Base-by-base conservation (phyloP, 352 stramenopile genomes). In the Globisporangium iwayamae region DNA sequence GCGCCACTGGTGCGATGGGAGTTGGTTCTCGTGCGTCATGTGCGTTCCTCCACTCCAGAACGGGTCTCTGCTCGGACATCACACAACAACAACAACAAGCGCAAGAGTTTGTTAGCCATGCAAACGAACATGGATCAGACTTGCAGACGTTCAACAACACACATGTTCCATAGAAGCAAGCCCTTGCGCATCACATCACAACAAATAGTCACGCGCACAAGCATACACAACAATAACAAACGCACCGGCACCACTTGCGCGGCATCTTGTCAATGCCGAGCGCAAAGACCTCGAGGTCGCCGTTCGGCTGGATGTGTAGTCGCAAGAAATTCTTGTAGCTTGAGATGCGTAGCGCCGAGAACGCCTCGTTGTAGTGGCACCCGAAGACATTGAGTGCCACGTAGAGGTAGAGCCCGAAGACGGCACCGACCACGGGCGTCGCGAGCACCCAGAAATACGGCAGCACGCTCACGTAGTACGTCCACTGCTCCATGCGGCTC, bases 221-320 rank as follows among this genome's bases (percentile, higher is more conserved):
- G 3, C 32, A 34, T 53, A 39, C 50, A 36, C 67, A 50, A 58
- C 25, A 55, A 65, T 50, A 50, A 16, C 7, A 43, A 13, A 65
- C 73, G 64, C 65, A 93, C 83, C 86, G 77, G 62, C 81, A 79
- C 89, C 89, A 96, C 39, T 89, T 87, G 41, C 73, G 81, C 16
- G 87, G 89, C 83, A 96, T 94, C 71, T 94, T 94, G 72, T 96
- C 89, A n/a, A 96, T 83, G 28, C 87, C 89, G 34, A 96, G 83
- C 0, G 78, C 82, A 64, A 94, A 93, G 25, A 94, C 65, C 62
- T 96, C 82, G 16, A 96, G 72, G 55, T 93, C 82, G 39, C 87
- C 87, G 30, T 89, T 74, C 41, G 76, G 73, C 61, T 84, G 73
- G 53, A 96, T 83, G 62, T 91, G 87, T 11, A 96, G 70, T 2